Evolutionary conservation across 345 rosid species (phyloP).

Genomic region (Sonneratia alba): DNA sequence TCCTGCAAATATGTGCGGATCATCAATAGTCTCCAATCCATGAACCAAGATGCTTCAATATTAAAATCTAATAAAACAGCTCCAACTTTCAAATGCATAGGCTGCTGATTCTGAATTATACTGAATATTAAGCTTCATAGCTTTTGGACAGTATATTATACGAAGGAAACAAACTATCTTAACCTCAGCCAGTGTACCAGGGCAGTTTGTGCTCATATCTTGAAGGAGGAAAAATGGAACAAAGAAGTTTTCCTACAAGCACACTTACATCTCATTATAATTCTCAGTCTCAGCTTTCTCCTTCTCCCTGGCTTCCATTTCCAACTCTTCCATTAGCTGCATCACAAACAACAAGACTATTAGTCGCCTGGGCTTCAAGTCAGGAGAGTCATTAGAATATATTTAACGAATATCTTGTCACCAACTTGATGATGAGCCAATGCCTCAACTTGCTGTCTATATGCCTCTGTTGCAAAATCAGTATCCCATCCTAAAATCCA

Average conservation of each 20-base stretch:
- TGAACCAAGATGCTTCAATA: background rate
- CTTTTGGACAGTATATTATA: background rate
- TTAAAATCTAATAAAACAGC: background rate
- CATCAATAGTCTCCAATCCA: background rate
- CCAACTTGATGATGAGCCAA: constrained; percentile 91
- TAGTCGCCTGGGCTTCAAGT: constrained; percentile 3
- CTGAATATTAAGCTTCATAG: background rate
- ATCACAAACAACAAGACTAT: constrained; percentile 18
- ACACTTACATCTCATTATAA: constrained; percentile 53
- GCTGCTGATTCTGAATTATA: background rate
- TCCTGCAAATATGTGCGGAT: constrained; percentile 33
- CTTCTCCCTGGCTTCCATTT: constrained; percentile 78
- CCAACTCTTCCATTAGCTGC: constrained; percentile 89
- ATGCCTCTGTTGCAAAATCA: constrained; percentile 99
- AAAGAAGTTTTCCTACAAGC: constrained; percentile 5
- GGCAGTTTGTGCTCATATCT: background rate
- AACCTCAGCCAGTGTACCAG: background rate
- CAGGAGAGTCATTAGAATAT: background rate
- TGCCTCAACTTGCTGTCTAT: constrained; percentile 89
- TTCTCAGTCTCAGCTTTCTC: constrained; percentile 54
- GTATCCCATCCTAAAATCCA: constrained; percentile 86
- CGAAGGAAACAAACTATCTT: background rate
- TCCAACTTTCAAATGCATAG: background rate
- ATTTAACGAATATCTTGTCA: constrained; percentile 11
- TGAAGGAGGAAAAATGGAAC: background rate